A percentile compares a stretch with the other conserved stretches of the same genome.
These are phyloP conservation scores for Xylaria sp. DNA, from an alignment of 2,329 filamentous ascomycete genomes.

Conservation along the genomic window DNA sequence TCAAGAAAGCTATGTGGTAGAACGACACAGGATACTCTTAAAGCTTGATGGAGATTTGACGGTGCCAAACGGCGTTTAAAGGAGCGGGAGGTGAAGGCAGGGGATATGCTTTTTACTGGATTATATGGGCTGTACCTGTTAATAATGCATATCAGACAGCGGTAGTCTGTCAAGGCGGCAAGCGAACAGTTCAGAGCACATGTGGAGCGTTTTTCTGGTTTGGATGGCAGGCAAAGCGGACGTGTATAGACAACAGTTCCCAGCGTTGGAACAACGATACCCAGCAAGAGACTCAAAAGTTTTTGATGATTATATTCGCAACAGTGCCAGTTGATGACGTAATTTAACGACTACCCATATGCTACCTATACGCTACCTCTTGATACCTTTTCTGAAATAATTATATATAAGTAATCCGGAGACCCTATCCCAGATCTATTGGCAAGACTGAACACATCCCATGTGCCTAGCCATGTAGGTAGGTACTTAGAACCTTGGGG, in stretches of 20 bases:
- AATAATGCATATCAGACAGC: conserved; percentile 3
- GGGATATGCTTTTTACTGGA: neutral
- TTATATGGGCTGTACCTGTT: neutral
- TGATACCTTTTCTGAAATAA: too few species aligned
- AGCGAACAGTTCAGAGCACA: neutral
- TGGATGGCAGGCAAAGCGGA: conserved; percentile 21
- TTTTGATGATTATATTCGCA: neutral
- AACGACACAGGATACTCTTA: neutral
- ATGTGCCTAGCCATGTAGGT: neutral
- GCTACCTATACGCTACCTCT: neutral
- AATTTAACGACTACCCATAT: neutral
- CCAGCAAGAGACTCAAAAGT: conserved; percentile 22
- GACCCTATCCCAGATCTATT: too few species aligned
- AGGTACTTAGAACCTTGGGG: too few species aligned
- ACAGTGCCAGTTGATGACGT: neutral
- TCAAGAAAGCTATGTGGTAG: neutral
- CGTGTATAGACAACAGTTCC: conserved; percentile 24
- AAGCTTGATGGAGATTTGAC: conserved; percentile 2
- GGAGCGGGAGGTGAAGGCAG: too few species aligned
- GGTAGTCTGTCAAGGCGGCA: neutral
- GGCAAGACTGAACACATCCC: too few species aligned
- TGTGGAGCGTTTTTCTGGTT: conserved; percentile 12
- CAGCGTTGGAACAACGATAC: conserved; percentile 27
- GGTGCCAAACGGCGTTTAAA: conserved; percentile 15
- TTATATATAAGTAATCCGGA: too few species aligned